Percentiles rank a stretch among this genome's conserved stretches.
Conservation (phyloP, 2,329 filamentous ascomycete genomes). For the Hypocrella siamensis region DNA sequence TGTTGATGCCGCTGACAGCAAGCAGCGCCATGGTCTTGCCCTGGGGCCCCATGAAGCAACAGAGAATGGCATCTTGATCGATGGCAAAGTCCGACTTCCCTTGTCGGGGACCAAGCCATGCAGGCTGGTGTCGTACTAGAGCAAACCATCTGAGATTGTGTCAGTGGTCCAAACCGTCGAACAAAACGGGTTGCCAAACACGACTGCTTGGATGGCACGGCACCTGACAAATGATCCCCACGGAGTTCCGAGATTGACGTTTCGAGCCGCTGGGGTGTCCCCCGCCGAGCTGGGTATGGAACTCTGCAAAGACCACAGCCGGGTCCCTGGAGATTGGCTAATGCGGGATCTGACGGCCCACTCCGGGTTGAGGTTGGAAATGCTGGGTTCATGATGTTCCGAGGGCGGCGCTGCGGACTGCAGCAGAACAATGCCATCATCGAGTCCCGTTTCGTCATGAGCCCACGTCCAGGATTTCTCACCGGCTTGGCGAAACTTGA, state of each 20-base stretch:
- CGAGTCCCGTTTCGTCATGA: slow-evolving; percentile 44
- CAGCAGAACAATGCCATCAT: slow-evolving; percentile 46
- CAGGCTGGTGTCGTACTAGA: slow-evolving; percentile 60
- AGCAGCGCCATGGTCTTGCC: slow-evolving; percentile 66
- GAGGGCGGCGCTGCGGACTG: slow-evolving; percentile 13
- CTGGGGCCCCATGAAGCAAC: slow-evolving; percentile 57
- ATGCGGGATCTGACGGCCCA: slow-evolving; percentile 36
- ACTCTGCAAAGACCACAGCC: slow-evolving; percentile 53
- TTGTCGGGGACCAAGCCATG: slow-evolving; percentile 84
- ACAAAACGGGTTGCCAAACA: no score
- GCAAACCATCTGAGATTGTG: slow-evolving; percentile 56
- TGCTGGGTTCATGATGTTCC: slow-evolving; percentile 35
- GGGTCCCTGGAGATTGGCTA: slow-evolving; percentile 53
- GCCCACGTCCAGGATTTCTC: slow-evolving; percentile 54
- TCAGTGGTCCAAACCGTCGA: no score
- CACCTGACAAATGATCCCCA: slow-evolving; percentile 39
- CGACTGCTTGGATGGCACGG: no score
- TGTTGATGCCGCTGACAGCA: slow-evolving; percentile 57
- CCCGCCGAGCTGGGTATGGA: slow-evolving; percentile 39
- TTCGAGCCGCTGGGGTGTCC: slow-evolving; percentile 39
- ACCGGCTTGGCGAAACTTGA: slow-evolving; percentile 46
- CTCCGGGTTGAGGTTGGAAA: slow-evolving; percentile 39
- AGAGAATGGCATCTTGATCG: slow-evolving; percentile 63
- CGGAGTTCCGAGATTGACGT: slow-evolving; percentile 46
- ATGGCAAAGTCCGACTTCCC: slow-evolving; percentile 50